Evolutionary conservation across 257 asterid genomes (phyloP), one percentile per base, ranked within the genome.

Genomic region (Nicotiana benthamiana): DNA sequence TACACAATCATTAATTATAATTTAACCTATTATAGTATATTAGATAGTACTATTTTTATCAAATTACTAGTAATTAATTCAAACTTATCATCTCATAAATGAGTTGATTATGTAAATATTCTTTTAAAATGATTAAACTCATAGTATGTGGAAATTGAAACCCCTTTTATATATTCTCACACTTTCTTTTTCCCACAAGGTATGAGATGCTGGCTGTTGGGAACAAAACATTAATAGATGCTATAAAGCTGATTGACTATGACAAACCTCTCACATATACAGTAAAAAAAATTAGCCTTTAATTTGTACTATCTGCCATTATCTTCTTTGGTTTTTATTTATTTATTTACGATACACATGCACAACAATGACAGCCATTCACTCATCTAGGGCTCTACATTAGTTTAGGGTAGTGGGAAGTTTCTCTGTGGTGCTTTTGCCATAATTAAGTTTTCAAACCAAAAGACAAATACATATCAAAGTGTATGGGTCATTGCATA

Each of bases 331-430:
- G 82, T 81, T 81, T 79, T 81, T 68, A 77, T 62, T 64, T 77
- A 80, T 75, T 82, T 59, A 57, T 40, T 40, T 0, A 4, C 5
- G 5, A 9, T 40, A 9, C 48, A 40, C 48, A 40, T 40, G 48
- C 48, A 40, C 48, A 40, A 40, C 48, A 40, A 43, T 22, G 34
- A 43, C 77, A 12, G 57, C 63, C 79, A 66, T 87, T 84, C 80
- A 66, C 89, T 84, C 80, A 86, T 66, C 75, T 84, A 80, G 59
- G 84, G 82, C 84, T 40, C 48, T 40, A 40, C 48, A n/a, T 40
- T 11, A 2, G 11, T 40, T 40, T 46, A 83, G 83, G 51, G 54
- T 79, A 89, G 85, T 87, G 91, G 87, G 86, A 87, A 91, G 84
- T 75, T 86, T 91, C 89, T 85, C 77, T 77, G 64, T 74, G 79